Conservation (phyloP, 73 alveolate genomes). For the Paramecium sexaurelia region DNA sequence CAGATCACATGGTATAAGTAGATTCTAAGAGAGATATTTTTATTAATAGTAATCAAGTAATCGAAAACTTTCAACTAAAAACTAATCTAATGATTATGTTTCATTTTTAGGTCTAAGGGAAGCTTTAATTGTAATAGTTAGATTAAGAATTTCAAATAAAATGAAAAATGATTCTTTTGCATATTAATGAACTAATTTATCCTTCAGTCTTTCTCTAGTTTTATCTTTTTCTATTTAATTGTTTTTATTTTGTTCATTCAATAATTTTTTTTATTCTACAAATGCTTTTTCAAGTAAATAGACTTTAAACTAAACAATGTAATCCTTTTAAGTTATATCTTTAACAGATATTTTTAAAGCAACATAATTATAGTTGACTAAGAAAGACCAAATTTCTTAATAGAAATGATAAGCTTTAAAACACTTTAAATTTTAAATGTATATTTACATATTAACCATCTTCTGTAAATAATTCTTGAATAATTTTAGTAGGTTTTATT, state of each 20-base stretch:
- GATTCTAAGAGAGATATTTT: background rate
- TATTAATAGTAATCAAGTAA: background rate
- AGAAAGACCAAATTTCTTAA: conserved; percentile 36
- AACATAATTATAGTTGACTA: background rate
- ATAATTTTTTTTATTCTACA: background rate
- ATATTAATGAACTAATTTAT: background rate
- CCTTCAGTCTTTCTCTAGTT: background rate
- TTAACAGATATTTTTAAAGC: background rate
- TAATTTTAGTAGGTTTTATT: background rate
- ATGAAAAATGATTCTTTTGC: conserved; percentile 24
- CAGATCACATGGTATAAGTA: background rate
- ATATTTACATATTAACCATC: background rate
- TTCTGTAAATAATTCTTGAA: background rate
- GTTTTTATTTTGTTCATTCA: background rate
- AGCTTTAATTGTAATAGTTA: background rate
- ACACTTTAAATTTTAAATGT: background rate
- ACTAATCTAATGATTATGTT: background rate
- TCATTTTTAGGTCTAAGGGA: background rate
- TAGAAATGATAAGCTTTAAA: background rate
- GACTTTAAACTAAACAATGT: background rate
- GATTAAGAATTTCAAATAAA: conserved; percentile 27
- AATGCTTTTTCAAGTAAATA: background rate
- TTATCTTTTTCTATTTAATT: background rate
- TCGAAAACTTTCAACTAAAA: background rate
- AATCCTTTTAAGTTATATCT: background rate